Conservation (phyloP, 75 land plant genomes). For the Cupressus sempervirens region DNA sequence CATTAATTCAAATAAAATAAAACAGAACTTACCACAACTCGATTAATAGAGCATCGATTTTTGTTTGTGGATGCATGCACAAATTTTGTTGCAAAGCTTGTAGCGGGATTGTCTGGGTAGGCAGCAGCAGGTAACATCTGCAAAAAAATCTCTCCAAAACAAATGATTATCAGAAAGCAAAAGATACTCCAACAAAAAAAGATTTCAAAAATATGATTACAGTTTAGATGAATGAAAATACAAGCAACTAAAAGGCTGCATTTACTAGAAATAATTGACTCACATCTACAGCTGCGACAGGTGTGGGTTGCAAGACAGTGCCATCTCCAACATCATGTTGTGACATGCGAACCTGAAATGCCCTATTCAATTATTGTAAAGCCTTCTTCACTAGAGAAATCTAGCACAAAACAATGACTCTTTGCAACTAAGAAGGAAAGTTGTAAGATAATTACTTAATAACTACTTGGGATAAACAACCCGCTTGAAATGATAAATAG, state of each 20-base stretch:
- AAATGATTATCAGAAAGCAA: constrained; percentile 12
- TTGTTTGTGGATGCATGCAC: constrained; percentile 97
- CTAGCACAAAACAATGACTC: background rate
- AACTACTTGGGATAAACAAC: background rate
- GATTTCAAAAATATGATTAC: background rate
- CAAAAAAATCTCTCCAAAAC: constrained; percentile 15
- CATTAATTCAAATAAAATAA: background rate
- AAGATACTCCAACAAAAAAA: background rate
- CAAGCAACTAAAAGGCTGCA: background rate
- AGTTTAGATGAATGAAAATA: background rate
- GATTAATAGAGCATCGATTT: constrained; percentile 93
- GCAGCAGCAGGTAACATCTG: constrained; percentile 93
- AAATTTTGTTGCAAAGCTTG: constrained; percentile 95
- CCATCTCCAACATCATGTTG: constrained; percentile 78
- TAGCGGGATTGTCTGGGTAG: constrained; percentile 88
- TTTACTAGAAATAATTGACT: constrained; percentile 9
- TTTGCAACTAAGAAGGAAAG: background rate
- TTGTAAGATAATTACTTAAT: background rate
- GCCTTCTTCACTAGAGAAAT: background rate
- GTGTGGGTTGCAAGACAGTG: constrained; percentile 80
- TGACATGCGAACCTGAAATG: constrained; percentile 82
- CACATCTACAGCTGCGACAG: constrained; percentile 58
- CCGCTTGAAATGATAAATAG: background rate
- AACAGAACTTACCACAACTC: constrained; percentile 74
- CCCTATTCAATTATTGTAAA: background rate